Conservation (phyloP, 1,139 yeast genomes). For the Hemisphaericaspora lyxosophila region DNA sequence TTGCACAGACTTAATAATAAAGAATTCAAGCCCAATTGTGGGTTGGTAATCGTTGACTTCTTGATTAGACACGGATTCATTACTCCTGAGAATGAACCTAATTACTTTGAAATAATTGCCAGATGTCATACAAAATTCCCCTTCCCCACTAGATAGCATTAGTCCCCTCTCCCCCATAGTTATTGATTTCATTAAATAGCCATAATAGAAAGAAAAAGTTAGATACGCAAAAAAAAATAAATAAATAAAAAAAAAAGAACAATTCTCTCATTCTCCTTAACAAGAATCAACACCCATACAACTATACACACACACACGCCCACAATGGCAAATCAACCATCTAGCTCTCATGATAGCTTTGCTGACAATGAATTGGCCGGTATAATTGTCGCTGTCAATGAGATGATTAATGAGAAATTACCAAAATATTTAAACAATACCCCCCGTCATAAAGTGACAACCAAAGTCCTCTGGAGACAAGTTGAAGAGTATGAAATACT, state of each 20-base stretch:
- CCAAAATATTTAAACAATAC: conserved; percentile 1
- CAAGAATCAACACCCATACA: too few species aligned
- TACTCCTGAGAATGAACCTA: conserved; percentile 59
- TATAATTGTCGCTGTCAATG: neutral
- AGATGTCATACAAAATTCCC: conserved; percentile 71
- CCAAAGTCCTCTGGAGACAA: conserved; percentile 3
- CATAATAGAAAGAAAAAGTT: too few species aligned
- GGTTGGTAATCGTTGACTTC: conserved; percentile 75
- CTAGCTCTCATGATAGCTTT: too few species aligned
- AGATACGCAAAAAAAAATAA: too few species aligned
- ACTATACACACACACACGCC: too few species aligned
- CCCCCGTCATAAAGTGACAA: neutral
- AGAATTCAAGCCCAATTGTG: conserved; percentile 89
- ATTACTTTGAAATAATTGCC: conserved; percentile 55
- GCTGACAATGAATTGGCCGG: neutral
- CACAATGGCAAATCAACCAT: too few species aligned
- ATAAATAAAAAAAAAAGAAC: too few species aligned
- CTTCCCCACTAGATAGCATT: conserved; percentile 49
- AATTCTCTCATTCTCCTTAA: too few species aligned
- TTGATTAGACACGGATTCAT: conserved; percentile 77
- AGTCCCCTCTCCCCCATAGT: too few species aligned
- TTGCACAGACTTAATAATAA: conserved; percentile 44
- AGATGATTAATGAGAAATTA: conserved; percentile 4
- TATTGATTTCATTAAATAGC: too few species aligned
- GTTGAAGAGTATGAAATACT: conserved; percentile 8